These are phyloP conservation scores for Amphirosellinia nigrospora DNA, from an alignment of 495 filamentous ascomycete genomes.

Conservation along the genomic window DNA sequence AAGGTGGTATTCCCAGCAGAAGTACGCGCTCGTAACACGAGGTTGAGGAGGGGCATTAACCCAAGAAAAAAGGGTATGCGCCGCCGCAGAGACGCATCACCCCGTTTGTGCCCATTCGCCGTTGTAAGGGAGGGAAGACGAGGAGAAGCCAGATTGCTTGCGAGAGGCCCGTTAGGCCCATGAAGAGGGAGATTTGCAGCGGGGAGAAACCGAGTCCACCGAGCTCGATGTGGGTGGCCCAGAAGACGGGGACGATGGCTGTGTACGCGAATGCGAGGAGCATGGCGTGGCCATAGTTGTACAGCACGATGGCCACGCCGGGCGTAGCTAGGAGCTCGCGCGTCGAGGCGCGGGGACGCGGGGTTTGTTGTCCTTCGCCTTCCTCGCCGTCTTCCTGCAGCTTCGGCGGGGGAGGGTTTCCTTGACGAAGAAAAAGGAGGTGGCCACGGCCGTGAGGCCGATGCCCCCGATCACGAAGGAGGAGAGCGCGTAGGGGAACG, in stretches of 20 bases:
- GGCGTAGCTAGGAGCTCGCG: slow-evolving; percentile 63
- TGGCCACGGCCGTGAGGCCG: slow-evolving; percentile 54
- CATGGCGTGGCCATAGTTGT: slow-evolving; percentile 65
- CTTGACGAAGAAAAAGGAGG: slow-evolving; percentile 57
- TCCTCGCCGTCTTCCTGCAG: not conserved
- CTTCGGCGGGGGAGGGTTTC: slow-evolving; percentile 54
- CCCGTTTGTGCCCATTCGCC: slow-evolving; percentile 63
- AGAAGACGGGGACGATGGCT: slow-evolving; percentile 67
- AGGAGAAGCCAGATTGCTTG: slow-evolving; percentile 71
- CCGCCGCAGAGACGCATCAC: slow-evolving; percentile 59
- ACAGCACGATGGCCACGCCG: slow-evolving; percentile 66
- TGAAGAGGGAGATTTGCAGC: slow-evolving; percentile 62
- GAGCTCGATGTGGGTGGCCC: slow-evolving; percentile 58
- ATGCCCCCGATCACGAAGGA: slow-evolving; percentile 60
- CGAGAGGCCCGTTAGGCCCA: slow-evolving; percentile 62
- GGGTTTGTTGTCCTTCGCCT: slow-evolving; percentile 32
- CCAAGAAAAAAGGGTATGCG: slow-evolving; percentile 66
- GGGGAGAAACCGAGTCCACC: slow-evolving; percentile 69
- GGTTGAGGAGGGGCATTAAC: slow-evolving; percentile 55
- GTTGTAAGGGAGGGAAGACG: slow-evolving; percentile 66
- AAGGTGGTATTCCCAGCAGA: slow-evolving; percentile 47
- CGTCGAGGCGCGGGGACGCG: slow-evolving; percentile 48
- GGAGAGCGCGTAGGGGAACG: slow-evolving; percentile 69
- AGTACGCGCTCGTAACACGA: slow-evolving; percentile 52
- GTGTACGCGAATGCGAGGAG: slow-evolving; percentile 69